phyloP scores from a whole-genome alignment of 2,329 filamentous ascomycete species.

The Orbilia blumenaviensis region DNA sequence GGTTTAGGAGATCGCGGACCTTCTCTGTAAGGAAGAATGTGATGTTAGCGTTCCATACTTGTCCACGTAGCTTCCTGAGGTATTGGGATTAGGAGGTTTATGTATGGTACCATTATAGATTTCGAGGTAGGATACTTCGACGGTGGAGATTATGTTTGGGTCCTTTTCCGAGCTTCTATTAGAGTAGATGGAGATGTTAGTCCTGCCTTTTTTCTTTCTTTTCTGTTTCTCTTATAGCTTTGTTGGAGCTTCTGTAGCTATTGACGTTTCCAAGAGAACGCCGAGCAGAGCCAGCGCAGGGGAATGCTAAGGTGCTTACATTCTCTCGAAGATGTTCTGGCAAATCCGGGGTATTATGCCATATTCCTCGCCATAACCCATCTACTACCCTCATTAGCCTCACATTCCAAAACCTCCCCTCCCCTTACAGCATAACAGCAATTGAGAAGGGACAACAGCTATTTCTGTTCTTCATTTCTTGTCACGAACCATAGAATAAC shows the following conservation, averaged over 20 bases:
- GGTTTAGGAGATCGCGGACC: slow-evolving; percentile 93
- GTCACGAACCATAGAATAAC: slow-evolving; percentile 80
- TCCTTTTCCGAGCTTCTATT: slow-evolving; percentile 71
- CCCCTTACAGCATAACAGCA: not conserved
- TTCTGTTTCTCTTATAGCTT: slow-evolving; percentile 10
- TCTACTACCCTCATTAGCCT: slow-evolving; percentile 64
- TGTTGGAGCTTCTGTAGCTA: not conserved
- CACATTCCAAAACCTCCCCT: slow-evolving; percentile 8
- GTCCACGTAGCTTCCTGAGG: too few relatives aligned
- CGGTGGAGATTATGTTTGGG: slow-evolving; percentile 82
- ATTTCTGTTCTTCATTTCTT: too few relatives aligned
- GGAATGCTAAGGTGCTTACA: slow-evolving; percentile 62
- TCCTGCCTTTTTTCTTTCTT: too few relatives aligned
- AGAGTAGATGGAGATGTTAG: not conserved
- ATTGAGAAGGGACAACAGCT: not conserved
- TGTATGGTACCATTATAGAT: slow-evolving; percentile 77
- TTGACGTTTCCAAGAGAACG: not conserved
- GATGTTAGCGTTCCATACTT: too few relatives aligned
- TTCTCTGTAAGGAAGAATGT: slow-evolving; percentile 70
- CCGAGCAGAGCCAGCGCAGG: slow-evolving; percentile 6
- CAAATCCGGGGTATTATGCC: slow-evolving; percentile 98
- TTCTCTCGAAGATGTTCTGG: slow-evolving; percentile 94
- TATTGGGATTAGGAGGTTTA: not conserved
- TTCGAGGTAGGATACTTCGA: slow-evolving; percentile 97
- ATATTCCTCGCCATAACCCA: slow-evolving; percentile 95